Conservation (phyloP, 768 basidiomycete species). For the Neoboletus magnificus region DNA sequence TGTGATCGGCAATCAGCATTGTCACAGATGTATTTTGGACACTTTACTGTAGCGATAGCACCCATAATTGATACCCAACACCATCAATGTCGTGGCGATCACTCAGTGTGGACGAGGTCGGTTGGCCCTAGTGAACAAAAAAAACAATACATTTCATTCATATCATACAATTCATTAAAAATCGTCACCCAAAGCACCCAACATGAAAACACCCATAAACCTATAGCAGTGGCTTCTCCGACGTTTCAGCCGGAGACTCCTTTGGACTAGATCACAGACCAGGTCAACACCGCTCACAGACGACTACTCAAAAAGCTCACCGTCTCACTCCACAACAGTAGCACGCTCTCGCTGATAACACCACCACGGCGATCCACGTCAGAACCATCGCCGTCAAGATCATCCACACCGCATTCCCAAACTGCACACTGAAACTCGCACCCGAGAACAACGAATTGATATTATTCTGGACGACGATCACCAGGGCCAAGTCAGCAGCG, state of each 20-base stretch:
- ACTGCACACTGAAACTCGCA: conserved; percentile 44
- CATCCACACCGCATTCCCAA: conserved; percentile 76
- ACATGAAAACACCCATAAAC: neutral
- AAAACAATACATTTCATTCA: neutral
- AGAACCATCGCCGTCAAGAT: conserved; percentile 51
- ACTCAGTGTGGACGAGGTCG: too few relatives aligned
- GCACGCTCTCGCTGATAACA: conserved; percentile 62
- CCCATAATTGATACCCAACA: conserved; percentile 1
- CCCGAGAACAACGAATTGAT: conserved; percentile 37
- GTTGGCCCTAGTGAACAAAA: too few relatives aligned
- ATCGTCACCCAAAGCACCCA: neutral
- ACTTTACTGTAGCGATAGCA: conserved; percentile 16
- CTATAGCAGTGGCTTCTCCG: neutral
- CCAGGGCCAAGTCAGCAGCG: conserved; percentile 60
- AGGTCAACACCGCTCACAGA: conserved; percentile 4
- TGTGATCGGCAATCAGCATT: conserved; percentile 5
- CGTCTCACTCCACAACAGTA: conserved; percentile 63
- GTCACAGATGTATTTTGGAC: conserved; percentile 9
- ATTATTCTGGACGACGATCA: conserved; percentile 47
- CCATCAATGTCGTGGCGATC: neutral
- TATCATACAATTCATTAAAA: neutral
- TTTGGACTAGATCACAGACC: conserved; percentile 5
- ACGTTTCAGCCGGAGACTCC: neutral
- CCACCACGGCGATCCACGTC: conserved; percentile 58
- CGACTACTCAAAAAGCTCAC: conserved; percentile 18